Conservation (phyloP, 1,139 yeast species). For the Wickerhamiella infanticola region DNA sequence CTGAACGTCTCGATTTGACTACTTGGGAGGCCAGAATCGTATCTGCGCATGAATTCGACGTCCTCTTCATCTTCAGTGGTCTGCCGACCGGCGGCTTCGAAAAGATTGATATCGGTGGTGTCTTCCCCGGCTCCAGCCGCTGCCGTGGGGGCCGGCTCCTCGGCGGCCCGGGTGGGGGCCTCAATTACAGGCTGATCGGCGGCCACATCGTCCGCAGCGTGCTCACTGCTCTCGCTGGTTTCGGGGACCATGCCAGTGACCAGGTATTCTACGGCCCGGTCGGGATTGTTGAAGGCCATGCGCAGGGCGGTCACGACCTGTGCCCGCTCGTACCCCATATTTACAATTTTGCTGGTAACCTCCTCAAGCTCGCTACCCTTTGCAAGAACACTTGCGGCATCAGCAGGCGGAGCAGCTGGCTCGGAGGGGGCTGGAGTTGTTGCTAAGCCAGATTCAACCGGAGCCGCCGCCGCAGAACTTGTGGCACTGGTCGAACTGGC, state of each 20-base stretch:
- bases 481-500: constrained; percentile 20
- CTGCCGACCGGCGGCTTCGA: constrained; percentile 21
- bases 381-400: constrained; percentile 28
- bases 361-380: constrained; percentile 52
- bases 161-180: constrained; percentile 19
- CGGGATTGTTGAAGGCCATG: constrained; percentile 96
- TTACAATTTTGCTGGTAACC: constrained; percentile 69
- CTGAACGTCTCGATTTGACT: constrained; percentile 48
- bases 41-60: constrained; percentile 21
- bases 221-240: constrained; percentile 15
- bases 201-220: constrained; percentile 7
- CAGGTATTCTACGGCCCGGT: constrained; percentile 91
- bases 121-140: constrained; percentile 39
- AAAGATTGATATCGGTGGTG: constrained; percentile 23
- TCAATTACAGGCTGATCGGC: constrained; percentile 14
- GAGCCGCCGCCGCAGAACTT: constrained; percentile 19
- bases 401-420: constrained; percentile 20
- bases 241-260: constrained; percentile 76
- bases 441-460: constrained; percentile 19
- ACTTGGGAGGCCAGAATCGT: constrained; percentile 17
- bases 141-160: constrained; percentile 32
- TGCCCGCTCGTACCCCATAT: constrained; percentile 86
- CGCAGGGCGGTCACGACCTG: constrained; percentile 84
- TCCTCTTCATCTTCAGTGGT: constrained; percentile 10
- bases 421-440: constrained; percentile 17